Evolutionary conservation across 257 asterid genomes (phyloP).

Genomic region (Cinchona pubescens): DNA sequence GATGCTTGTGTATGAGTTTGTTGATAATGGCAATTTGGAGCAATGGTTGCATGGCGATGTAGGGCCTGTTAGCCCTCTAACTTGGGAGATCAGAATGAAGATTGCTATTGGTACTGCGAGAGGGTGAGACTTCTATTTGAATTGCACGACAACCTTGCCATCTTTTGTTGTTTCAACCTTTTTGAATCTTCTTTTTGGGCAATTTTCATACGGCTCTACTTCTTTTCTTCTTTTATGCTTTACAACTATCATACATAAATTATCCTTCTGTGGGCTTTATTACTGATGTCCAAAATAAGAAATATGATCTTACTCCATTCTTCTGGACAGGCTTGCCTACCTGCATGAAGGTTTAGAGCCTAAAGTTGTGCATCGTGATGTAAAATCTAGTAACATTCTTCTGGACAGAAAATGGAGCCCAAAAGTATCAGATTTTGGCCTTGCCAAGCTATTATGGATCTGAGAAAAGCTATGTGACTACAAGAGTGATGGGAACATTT

Average conservation of each 20-base stretch:
- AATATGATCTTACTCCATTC: neutral
- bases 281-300: neutral
- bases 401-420: conserved; percentile 85
- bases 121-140: conserved; percentile 51
- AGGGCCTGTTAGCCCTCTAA: conserved; percentile 82
- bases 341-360: conserved; percentile 98
- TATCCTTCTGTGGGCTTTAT: neutral
- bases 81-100: conserved; percentile 92
- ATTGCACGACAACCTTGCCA: neutral
- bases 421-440: conserved; percentile 94
- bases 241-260: neutral
- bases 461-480: conserved; percentile 91
- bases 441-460: conserved; percentile 85
- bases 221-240: neutral
- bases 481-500: conserved; percentile 99
- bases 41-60: conserved; percentile 98
- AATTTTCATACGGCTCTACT: neutral
- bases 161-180: neutral
- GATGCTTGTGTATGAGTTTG: conserved; percentile 87
- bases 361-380: conserved; percentile 98
- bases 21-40: conserved; percentile 94
- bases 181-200: neutral
- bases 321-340: conserved; percentile 69
- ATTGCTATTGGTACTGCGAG: conserved; percentile 91
- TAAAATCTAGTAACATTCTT: conserved; percentile 95